Evolutionary conservation across 2,329 filamentous ascomycete species (phyloP).

Genomic region (Fusarium odoratissimum): DNA sequence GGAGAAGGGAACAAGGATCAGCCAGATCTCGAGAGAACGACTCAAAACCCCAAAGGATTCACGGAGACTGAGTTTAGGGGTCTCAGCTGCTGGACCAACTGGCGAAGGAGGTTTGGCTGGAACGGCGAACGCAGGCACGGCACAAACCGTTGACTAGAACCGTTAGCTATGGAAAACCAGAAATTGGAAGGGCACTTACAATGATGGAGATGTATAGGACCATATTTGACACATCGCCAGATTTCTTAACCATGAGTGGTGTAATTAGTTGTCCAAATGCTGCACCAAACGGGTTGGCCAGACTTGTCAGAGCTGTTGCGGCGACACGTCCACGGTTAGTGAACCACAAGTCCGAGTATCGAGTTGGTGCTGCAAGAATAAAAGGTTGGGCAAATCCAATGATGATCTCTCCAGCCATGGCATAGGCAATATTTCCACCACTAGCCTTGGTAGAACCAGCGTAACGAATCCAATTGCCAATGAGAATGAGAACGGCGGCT

Average conservation of each 20-base stretch:
- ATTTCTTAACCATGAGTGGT: conserved; percentile 76
- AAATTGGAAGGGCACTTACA: conserved; percentile 58
- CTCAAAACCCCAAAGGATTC: conserved; percentile 64
- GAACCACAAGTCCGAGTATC: conserved; percentile 97
- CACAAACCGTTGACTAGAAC: conserved; percentile 58
- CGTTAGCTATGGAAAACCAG: conserved; percentile 20
- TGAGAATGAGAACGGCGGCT: conserved; percentile 77
- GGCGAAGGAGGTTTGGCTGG: conserved; percentile 82
- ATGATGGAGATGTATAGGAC: conserved; percentile 89
- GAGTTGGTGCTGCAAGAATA: conserved; percentile 86
- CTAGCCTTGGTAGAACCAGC: conserved; percentile 69
- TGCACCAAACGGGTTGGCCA: conserved; percentile 91
- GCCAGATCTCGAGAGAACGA: conserved; percentile 77
- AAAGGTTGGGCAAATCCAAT: conserved; percentile 93
- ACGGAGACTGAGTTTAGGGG: conserved; percentile 64
- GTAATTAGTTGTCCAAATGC: conserved; percentile 89
- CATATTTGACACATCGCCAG: conserved; percentile 78
- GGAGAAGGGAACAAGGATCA: conserved; percentile 83
- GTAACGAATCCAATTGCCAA: conserved; percentile 93
- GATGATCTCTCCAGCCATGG: conserved; percentile 92
- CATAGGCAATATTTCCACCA: conserved; percentile 75
- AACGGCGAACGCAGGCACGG: conserved; percentile 84
- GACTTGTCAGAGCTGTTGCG: conserved; percentile 84
- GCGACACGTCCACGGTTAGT: conserved; percentile 84
- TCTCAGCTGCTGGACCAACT: conserved; percentile 73